Conservation (phyloP, 164 flowering plant genomes). For the Vitis rupestris region DNA sequence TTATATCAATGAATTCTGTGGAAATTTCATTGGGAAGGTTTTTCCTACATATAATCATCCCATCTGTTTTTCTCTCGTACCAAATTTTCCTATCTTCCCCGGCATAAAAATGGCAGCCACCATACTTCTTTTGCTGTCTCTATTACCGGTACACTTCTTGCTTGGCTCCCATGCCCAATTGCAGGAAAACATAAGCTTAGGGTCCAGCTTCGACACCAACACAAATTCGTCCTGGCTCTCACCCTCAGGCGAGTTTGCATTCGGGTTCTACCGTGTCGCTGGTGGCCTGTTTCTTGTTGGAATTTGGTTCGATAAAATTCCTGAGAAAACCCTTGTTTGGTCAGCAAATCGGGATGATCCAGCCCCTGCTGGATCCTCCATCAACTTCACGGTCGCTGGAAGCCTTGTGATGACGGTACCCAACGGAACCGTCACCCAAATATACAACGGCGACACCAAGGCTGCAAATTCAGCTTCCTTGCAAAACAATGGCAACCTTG, state of each 20-base stretch:
- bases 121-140: too few relatives aligned
- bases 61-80: too few relatives aligned
- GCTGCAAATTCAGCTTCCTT: conserved; percentile 6
- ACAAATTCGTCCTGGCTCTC: conserved; percentile 28
- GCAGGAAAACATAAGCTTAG: conserved; percentile 2
- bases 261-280: conserved; percentile 27
- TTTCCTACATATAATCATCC: too few relatives aligned
- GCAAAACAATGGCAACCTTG: conserved; percentile 18
- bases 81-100: too few relatives aligned
- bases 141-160: too few relatives aligned
- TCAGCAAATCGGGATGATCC: conserved; percentile 29
- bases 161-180: too few relatives aligned
- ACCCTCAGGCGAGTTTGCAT: conserved; percentile 29
- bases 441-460: conserved; percentile 3
- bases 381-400: conserved; percentile 12
- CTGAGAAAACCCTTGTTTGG: conserved; percentile 29
- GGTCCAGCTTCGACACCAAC: conserved; percentile 12
- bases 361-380: conserved; percentile 14
- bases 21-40: too few relatives aligned
- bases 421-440: conserved; percentile 3
- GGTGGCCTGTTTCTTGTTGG: conserved; percentile 21
- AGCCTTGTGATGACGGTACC: conserved; percentile 14
- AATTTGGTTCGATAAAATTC: conserved; percentile 34
- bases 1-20: too few relatives aligned
- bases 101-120: too few relatives aligned